Evolutionary conservation across 768 basidiomycete genomes (phyloP), one percentile per base, ranked within the genome.

Genomic region (Leccinum fibrillosum): DNA sequence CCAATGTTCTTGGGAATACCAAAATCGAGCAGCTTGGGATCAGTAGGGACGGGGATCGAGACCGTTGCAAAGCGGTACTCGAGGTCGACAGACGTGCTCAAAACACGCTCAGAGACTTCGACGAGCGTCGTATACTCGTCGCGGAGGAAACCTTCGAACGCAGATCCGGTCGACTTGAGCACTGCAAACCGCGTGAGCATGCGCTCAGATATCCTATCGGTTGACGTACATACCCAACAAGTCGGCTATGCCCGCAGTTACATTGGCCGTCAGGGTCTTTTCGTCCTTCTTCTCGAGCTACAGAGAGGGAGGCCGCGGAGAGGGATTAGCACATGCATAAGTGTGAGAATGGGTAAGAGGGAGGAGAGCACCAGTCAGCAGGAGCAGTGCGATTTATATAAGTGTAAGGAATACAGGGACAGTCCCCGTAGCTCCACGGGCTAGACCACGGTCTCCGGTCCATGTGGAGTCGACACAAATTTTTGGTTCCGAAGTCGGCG

Each of bases 91-190:
- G 90, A 83, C 2, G 96, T 98, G 17, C 89, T 91, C 75, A 98
- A 88, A 66, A 98, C 88, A 9, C 96, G 83, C 62, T 98, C 96
- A 64, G 86, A 73, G 47, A 96, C 94, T 62, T 90, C 86, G 13
- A 72, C 76, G 21, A 96, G 82, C 1, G 92, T 94, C n/a, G 94
- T 94, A 74, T 86, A 92, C 66, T 94, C 90, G 72, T 96, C 94
- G 3, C 83, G 81, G 51, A 89, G 70, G 73, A 94, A 98, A 26
- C 82, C 79, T 55, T 86, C 80, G 69, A 98, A 98, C 0, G 88
- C 83, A 0, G 92, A 94, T 12, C 92, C 95, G 4, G 89, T 86
- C 34, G 90, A 85, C 75, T 98, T 98, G 66, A 98, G 83, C 13
- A 97, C 94, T 92, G 63, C 15, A 11, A 2, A 39, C 25, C 12